Conservation (phyloP, 2,329 filamentous ascomycete species). For the Knoxdaviesia capensis region DNA sequence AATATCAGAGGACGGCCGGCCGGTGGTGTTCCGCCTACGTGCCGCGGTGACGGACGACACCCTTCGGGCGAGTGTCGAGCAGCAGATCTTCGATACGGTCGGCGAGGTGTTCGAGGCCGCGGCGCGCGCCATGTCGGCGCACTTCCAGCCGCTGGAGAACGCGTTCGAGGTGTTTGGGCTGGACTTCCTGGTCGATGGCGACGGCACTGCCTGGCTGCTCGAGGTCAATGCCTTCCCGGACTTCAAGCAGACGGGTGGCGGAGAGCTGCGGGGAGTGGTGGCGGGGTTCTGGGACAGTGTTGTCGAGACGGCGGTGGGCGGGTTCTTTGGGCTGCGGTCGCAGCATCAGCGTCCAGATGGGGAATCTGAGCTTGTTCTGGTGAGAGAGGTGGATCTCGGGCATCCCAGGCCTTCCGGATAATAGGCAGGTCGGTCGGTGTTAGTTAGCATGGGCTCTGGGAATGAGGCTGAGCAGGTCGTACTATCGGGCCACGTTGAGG, state of each 20-base stretch:
- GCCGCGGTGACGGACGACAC: slow-evolving; percentile 26
- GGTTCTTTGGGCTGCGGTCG: slow-evolving; percentile 37
- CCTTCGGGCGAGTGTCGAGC: slow-evolving; percentile 44
- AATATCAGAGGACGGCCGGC: slow-evolving; percentile 22
- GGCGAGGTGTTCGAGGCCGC: slow-evolving; percentile 74
- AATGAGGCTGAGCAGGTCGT: too few species aligned
- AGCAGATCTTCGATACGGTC: slow-evolving; percentile 54
- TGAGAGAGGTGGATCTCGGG: slow-evolving; percentile 28
- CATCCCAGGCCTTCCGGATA: too few species aligned
- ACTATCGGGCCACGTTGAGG: too few species aligned
- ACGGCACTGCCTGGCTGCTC: slow-evolving; percentile 50
- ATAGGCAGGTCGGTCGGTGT: too few species aligned
- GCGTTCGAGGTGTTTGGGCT: slow-evolving; percentile 85
- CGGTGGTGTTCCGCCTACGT: slow-evolving; percentile 60
- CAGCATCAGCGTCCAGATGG: slow-evolving; percentile 7
- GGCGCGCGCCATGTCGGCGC: slow-evolving; percentile 61
- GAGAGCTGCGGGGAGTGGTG: slow-evolving; percentile 50
- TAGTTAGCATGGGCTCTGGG: too few species aligned
- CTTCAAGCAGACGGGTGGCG: slow-evolving; percentile 79
- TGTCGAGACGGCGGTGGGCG: slow-evolving; percentile 41
- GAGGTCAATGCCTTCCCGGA: slow-evolving; percentile 96
- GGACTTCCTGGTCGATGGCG: slow-evolving; percentile 64
- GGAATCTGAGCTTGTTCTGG: slow-evolving; percentile 25
- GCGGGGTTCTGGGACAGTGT: slow-evolving; percentile 58
- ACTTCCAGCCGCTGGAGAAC: slow-evolving; percentile 79